phyloP scores from a whole-genome alignment of 345 rosid genomes.

The Moricandia moricandioides region DNA sequence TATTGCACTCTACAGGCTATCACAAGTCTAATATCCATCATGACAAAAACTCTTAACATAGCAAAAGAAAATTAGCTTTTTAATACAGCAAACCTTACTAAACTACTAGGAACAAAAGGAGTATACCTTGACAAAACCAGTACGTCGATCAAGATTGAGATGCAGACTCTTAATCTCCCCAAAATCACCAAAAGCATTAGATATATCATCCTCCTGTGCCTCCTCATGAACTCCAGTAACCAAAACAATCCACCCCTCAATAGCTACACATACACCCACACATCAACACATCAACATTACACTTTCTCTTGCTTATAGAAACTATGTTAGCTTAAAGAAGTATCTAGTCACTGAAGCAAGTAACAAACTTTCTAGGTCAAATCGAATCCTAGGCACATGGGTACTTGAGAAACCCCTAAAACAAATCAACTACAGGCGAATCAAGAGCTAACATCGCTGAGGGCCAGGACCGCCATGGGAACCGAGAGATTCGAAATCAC shows the following conservation, averaged over 20 bases:
- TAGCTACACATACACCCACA: constrained; percentile 45
- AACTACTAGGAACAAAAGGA: not conserved
- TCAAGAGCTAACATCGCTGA: constrained; percentile 65
- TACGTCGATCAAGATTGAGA: constrained; percentile 77
- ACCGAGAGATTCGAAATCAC: constrained; percentile 83
- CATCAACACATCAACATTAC: constrained; percentile 6
- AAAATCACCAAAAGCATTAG: constrained; percentile 66
- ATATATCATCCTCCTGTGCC: constrained; percentile 75
- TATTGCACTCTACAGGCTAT: not conserved
- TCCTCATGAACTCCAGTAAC: constrained; percentile 76
- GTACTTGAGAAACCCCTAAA: constrained; percentile 11
- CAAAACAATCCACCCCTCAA: constrained; percentile 86
- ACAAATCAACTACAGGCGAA: not conserved
- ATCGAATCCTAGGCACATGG: not conserved
- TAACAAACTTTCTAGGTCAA: constrained; percentile 21
- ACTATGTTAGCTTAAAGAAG: not conserved
- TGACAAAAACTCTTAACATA: not conserved
- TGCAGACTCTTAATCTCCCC: constrained; percentile 74
- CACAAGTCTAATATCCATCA: not conserved
- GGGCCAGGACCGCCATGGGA: constrained; percentile 85
- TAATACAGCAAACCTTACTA: not conserved
- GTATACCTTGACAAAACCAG: constrained; percentile 80
- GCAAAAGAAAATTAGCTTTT: not conserved
- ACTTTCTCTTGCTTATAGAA: not conserved
- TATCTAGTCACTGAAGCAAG: not conserved